These are phyloP conservation scores for Isabelozyma rhagii DNA, from an alignment of 805 yeast species.

Conservation along the genomic window DNA sequence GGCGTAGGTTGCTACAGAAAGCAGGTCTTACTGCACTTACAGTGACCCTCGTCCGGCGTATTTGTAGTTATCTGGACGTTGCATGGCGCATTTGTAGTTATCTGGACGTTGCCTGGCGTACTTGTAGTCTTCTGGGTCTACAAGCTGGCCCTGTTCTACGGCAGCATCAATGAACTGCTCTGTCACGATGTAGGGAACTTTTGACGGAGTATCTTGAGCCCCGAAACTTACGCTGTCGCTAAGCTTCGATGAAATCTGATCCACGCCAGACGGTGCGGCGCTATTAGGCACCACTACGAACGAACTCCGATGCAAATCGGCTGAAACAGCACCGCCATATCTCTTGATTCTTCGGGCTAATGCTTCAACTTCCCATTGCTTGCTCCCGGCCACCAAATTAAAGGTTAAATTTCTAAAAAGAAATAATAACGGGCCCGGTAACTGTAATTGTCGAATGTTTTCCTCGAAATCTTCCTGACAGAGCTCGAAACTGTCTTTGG, in stretches of 20 bases:
- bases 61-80: too few relatives aligned
- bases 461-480: constrained; percentile 7
- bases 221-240: background rate
- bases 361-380: constrained; percentile 3
- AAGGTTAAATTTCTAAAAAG: constrained; percentile 35
- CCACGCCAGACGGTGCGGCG: constrained; percentile 3
- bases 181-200: constrained; percentile 32
- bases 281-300: constrained; percentile 35
- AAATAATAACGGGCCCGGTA: constrained; percentile 18
- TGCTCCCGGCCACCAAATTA: constrained; percentile 17
- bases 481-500: constrained; percentile 8
- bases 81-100: constrained; percentile 12
- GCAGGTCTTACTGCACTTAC: too few relatives aligned
- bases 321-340: constrained; percentile 40
- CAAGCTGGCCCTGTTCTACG: constrained; percentile 18
- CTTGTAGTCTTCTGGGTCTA: constrained; percentile 29
- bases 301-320: constrained; percentile 24
- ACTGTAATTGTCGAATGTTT: constrained; percentile 5
- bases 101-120: background rate
- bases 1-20: too few relatives aligned
- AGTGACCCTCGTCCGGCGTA: too few relatives aligned
- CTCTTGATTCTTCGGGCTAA: constrained; percentile 31
- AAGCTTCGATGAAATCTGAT: constrained; percentile 11
- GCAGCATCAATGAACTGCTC: constrained; percentile 30
- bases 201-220: constrained; percentile 3